Evolutionary conservation across 75 land plant species (phyloP), one percentile per base, ranked within the genome.

Genomic region (Azolla pinnata): DNA sequence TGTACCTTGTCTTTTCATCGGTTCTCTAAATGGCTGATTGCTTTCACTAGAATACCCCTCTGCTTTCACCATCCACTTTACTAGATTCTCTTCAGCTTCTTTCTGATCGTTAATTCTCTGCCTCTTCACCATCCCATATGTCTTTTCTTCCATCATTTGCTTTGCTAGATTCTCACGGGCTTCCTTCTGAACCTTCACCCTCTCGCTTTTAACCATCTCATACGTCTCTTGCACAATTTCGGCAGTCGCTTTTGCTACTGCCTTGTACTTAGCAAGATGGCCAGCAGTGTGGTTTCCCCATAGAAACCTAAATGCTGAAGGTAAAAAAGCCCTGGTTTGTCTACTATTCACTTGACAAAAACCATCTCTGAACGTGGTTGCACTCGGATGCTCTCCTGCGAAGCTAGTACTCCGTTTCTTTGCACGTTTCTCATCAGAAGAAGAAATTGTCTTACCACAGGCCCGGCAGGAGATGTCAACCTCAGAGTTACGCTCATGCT

Each of bases 181-280:
- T 44, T 63, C 68, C 33, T 60, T 75, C 62, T 81, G 80, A 32
- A 70, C 71, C 46, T 77, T 79, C 49, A 76, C 74, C 7, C 86
- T 71, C 12, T 85, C 75, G 57, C 78, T 74, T 34, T 58, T 80
- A 23, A 71, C 86, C 60, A 61, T 85, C 50, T 75, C 86, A 67
- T 72, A 85, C 16, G 84, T 73, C 45, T 83, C 79, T 42, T 85
- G 86, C 8, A 85, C 90, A 55, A 80, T 59, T 67, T 57, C 74
- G 14, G 87, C 80, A 46, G 83, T 74, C 24, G 75, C 65, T 1
- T 62, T 65, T 18, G 81, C 83, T 48, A 67, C 66, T 26, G 74
- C 24, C n/a, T 59, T 25, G 4, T 27, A 28, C 35, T 57, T 20
- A 31, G 35, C 65, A 82, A 49, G 35, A n/a, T n/a, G n/a, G 14